These are phyloP conservation scores for Mycosarcoma maydis DNA, from an alignment of 1,284 basidiomycete species.

Conservation along the genomic window DNA sequence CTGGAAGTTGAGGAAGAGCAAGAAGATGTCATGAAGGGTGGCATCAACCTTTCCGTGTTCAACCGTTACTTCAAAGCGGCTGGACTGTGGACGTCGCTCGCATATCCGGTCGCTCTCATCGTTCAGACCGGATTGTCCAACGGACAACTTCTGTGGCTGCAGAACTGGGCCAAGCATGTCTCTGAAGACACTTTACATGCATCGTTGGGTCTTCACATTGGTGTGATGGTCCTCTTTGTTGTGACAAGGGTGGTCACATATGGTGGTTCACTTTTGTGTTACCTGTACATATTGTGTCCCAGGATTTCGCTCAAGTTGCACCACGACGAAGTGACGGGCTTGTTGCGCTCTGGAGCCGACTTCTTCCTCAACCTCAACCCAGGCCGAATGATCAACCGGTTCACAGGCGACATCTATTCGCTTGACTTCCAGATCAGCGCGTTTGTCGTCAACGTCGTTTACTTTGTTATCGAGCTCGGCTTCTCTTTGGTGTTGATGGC, in stretches of 20 bases:
- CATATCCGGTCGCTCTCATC: constrained; percentile 2
- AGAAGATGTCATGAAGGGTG: constrained; percentile 7
- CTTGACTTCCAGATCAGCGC: constrained; percentile 29
- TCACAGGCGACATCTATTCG: constrained; percentile 47
- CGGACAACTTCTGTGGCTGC: constrained; percentile 14
- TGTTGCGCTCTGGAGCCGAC: constrained; percentile 14
- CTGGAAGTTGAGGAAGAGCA: constrained; percentile 14
- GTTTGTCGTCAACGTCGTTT: constrained; percentile 4
- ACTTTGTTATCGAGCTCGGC: constrained; percentile 8
- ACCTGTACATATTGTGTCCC: constrained; percentile 2
- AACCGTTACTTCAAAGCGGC: constrained; percentile 13
- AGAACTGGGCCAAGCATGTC: constrained; percentile 9
- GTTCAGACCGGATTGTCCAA: constrained; percentile 2
- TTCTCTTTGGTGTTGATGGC: constrained; percentile 21
- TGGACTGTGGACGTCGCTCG: not conserved
- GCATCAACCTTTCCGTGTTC: constrained; percentile 7
- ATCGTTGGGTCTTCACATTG: constrained; percentile 7
- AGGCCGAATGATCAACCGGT: constrained; percentile 45
- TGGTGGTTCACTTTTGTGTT: constrained; percentile 2
- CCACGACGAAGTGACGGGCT: constrained; percentile 6
- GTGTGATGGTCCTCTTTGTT: not conserved
- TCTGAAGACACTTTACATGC: constrained; percentile 5
- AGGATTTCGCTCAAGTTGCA: constrained; percentile 14
- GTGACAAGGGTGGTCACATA: not conserved
- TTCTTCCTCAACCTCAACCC: constrained; percentile 31